Conservation (phyloP, 2,329 filamentous ascomycete genomes). For the Pseudogymnoascus sp. region DNA sequence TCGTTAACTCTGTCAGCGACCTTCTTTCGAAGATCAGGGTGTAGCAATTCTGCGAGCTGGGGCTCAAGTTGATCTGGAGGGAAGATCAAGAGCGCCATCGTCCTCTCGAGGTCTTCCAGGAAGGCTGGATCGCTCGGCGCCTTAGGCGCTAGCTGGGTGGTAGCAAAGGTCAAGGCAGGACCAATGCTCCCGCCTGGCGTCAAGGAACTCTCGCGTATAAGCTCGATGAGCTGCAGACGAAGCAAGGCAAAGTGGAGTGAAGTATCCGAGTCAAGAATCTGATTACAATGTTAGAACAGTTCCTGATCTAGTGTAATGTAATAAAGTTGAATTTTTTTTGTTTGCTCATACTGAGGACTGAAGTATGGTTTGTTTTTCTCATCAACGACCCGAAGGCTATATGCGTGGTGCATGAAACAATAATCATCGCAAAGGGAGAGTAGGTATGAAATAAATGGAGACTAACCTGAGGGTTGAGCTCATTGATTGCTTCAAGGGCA, state of each 20-base stretch:
- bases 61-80: constrained; percentile 70
- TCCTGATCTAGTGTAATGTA: constrained; percentile 15
- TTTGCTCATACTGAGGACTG: constrained; percentile 79
- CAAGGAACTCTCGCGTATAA: constrained; percentile 70
- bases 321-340: constrained; percentile 11
- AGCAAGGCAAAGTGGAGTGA: constrained; percentile 83
- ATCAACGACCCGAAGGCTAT: constrained; percentile 81
- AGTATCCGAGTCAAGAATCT: constrained; percentile 83
- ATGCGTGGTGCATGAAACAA: constrained; percentile 99
- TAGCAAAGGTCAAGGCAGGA: constrained; percentile 73
- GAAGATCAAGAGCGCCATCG: constrained; percentile 88
- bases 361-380: constrained; percentile 68
- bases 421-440: constrained; percentile 71
- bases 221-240: constrained; percentile 84
- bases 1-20: constrained; percentile 89
- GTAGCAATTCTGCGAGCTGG: constrained; percentile 65
- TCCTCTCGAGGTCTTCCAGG: constrained; percentile 78
- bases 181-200: constrained; percentile 59
- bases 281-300: constrained; percentile 16
- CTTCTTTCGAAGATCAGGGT: constrained; percentile 68
- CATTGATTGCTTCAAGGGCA: constrained; percentile 81
- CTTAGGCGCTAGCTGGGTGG: constrained; percentile 74
- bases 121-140: constrained; percentile 77
- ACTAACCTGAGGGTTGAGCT: constrained; percentile 82
- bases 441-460: constrained; percentile 10